Conservation (phyloP, 2,329 filamentous ascomycete genomes). For the Nothopassalora personata region DNA sequence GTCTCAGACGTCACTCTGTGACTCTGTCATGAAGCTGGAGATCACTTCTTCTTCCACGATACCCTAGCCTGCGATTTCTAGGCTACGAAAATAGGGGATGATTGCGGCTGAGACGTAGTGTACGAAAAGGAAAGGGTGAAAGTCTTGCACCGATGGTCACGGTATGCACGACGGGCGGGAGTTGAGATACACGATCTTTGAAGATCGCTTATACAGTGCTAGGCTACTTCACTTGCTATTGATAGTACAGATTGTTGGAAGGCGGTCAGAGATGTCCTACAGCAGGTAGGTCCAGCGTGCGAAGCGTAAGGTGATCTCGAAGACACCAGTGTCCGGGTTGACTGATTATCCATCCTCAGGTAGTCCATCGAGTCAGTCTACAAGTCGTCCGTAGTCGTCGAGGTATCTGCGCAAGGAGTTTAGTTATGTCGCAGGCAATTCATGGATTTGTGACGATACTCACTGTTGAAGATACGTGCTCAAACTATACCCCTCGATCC, state of each 20-base stretch:
- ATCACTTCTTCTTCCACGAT: background rate
- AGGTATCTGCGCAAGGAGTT: constrained; percentile 34
- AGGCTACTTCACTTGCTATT: background rate
- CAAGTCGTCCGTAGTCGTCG: constrained; percentile 40
- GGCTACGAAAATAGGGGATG: background rate
- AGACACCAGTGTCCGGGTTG: background rate
- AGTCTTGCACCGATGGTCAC: background rate
- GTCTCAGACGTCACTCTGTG: background rate
- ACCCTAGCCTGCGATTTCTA: background rate
- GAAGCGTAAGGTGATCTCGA: no score
- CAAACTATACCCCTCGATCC: constrained; percentile 40
- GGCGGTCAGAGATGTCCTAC: no score
- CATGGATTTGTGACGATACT: constrained; percentile 11
- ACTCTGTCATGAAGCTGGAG: background rate
- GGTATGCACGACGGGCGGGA: background rate
- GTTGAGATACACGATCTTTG: background rate
- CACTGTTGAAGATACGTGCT: constrained; percentile 45
- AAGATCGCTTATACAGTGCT: no score
- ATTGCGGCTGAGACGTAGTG: background rate
- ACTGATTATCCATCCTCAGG: background rate
- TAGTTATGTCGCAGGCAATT: no score
- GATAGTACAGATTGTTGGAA: background rate
- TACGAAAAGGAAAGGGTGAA: background rate
- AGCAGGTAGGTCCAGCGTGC: no score
- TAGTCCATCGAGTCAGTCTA: constrained; percentile 12